phyloP scores from a whole-genome alignment of 768 basidiomycete species.

The Termitomyces sp. region DNA sequence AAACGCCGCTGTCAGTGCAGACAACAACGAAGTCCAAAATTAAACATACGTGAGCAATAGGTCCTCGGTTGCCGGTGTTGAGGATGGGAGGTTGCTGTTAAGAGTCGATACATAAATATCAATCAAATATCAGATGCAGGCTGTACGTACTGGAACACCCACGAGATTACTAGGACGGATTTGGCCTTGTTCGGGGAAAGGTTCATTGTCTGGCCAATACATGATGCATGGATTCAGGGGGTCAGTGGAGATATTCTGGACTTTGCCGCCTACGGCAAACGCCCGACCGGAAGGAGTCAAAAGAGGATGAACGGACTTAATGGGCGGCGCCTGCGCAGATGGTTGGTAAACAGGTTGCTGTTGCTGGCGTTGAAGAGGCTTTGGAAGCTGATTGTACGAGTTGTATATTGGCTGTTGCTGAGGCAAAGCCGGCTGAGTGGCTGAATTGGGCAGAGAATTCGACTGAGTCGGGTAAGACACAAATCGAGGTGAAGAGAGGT shows the following conservation, averaged over 20 bases:
- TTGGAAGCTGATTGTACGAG: constrained; percentile 13
- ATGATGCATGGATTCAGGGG: constrained; percentile 71
- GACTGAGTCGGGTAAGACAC: constrained; percentile 16
- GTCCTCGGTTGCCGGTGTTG: constrained; percentile 85
- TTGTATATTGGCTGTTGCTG: constrained; percentile 6
- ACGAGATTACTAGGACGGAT: constrained; percentile 55
- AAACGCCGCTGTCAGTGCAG: constrained; percentile 8
- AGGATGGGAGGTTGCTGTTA: constrained; percentile 76
- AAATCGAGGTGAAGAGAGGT: constrained; percentile 26
- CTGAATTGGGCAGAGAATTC: background rate
- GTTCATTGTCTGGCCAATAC: constrained; percentile 91
- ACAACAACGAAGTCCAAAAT: constrained; percentile 10
- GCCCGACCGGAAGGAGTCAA: constrained; percentile 81
- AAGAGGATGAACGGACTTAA: constrained; percentile 53
- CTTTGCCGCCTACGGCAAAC: constrained; percentile 70
- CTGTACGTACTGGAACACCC: constrained; percentile 43
- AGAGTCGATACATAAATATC: background rate
- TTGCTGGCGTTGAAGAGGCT: constrained; percentile 7
- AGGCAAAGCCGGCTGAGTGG: background rate
- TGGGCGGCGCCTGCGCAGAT: constrained; percentile 21
- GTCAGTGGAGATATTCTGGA: constrained; percentile 74
- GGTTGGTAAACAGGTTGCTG: constrained; percentile 12
- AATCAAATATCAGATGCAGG: constrained; percentile 1
- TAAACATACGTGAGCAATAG: constrained; percentile 72
- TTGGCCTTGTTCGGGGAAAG: constrained; percentile 75